Percentiles rank a stretch among this genome's conserved stretches.
These are phyloP conservation scores for Actinidia polygama DNA, from an alignment of 179 eudicot species.

Conservation along the genomic window DNA sequence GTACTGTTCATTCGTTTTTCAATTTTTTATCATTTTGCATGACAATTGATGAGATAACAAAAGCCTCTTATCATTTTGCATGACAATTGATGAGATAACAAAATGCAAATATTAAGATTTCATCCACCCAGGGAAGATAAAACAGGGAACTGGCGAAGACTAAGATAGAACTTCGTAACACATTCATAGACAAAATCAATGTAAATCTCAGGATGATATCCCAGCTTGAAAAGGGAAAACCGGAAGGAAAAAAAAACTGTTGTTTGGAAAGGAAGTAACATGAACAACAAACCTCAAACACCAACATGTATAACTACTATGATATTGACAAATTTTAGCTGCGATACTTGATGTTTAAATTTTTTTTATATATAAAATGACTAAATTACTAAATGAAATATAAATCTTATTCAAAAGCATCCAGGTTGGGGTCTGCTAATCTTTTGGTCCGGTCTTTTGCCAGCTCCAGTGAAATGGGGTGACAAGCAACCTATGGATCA, in stretches of 20 bases:
- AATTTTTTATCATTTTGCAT: too few species aligned
- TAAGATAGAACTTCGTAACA: not conserved
- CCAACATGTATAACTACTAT: not conserved
- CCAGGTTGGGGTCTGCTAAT: not conserved
- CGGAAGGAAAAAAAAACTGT: not conserved
- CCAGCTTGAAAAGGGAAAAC: not conserved
- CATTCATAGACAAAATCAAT: not conserved
- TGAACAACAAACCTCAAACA: not conserved
- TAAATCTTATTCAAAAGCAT: not conserved
- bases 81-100: too few species aligned
- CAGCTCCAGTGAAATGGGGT: not conserved
- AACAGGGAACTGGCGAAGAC: not conserved
- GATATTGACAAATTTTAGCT: not conserved
- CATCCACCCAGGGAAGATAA: not conserved
- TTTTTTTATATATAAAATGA: not conserved
- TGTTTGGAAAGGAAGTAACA: not conserved
- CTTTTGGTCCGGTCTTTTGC: not conserved
- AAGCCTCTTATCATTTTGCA: too few species aligned
- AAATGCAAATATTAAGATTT: not conserved
- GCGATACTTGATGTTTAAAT: not conserved
- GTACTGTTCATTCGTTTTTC: too few species aligned
- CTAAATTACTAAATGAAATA: not conserved
- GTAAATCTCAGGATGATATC: not conserved
- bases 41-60: too few species aligned
- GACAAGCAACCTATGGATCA: not conserved